Evolutionary conservation across 306 rosid genomes (phyloP).

Genomic region (Aeschynomene evenia): DNA sequence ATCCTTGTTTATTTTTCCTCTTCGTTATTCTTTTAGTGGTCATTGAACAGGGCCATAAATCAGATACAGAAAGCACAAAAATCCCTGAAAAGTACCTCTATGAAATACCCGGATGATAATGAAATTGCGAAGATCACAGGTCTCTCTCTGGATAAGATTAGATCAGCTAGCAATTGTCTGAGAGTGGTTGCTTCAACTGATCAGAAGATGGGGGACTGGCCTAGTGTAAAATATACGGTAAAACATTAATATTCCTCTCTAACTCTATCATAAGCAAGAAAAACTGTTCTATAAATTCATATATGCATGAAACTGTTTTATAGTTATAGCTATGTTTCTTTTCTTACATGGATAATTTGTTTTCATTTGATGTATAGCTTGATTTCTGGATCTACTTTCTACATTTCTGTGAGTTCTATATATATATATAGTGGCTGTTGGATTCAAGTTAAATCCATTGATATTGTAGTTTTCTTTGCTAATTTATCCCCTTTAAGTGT

Average conservation of each 20-base stretch:
- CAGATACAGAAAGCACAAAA: slow-evolving; percentile 77
- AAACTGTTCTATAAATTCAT: background rate
- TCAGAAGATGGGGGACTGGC: slow-evolving; percentile 62
- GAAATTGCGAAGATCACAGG: slow-evolving; percentile 80
- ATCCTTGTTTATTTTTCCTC: slow-evolving; percentile 36
- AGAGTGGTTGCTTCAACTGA: slow-evolving; percentile 76
- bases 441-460: background rate
- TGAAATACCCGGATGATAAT: slow-evolving; percentile 54
- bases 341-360: background rate
- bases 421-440: background rate
- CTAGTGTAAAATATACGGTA: slow-evolving; percentile 60
- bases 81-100: slow-evolving; percentile 38
- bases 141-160: slow-evolving; percentile 77
- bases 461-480: background rate
- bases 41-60: slow-evolving; percentile 65
- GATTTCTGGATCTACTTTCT: background rate
- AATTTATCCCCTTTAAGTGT: background rate
- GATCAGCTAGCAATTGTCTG: slow-evolving; percentile 67
- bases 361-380: background rate
- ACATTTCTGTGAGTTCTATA: background rate
- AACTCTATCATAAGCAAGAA: slow-evolving; percentile 5
- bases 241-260: slow-evolving; percentile 23
- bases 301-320: too few species aligned
- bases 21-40: slow-evolving; percentile 51
- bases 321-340: too few species aligned